Evolutionary conservation across 1,284 basidiomycete genomes (phyloP).

Genomic region (Trichosporon ovoides): DNA sequence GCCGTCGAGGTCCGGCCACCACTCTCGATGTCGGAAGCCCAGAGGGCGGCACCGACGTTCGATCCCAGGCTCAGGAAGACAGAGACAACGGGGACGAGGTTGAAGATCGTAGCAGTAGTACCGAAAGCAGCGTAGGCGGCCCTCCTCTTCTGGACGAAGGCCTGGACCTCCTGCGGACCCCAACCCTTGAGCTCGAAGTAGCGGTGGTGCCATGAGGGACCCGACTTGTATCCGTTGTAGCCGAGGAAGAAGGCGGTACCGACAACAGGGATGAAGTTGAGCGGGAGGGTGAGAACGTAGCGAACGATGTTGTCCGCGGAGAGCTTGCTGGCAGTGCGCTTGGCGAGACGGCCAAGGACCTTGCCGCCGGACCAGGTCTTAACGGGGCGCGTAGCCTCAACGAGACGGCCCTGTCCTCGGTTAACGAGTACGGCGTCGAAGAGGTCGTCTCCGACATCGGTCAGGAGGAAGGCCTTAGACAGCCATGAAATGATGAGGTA

Average conservation of each 20-base stretch:
- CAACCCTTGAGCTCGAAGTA: constrained; percentile 65
- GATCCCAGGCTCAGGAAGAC: constrained; percentile 52
- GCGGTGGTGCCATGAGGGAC: constrained; percentile 59
- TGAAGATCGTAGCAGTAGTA: constrained; percentile 57
- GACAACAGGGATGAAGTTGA: constrained; percentile 62
- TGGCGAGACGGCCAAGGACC: constrained; percentile 45
- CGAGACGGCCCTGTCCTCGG: constrained; percentile 46
- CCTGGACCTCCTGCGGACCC: constrained; percentile 39
- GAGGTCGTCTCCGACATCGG: constrained; percentile 52
- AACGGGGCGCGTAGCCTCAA: constrained; percentile 46
- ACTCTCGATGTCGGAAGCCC: constrained; percentile 56
- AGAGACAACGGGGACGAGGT: constrained; percentile 59
- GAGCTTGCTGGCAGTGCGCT: constrained; percentile 43
- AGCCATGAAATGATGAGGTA: constrained; percentile 53
- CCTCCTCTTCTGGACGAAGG: constrained; percentile 51
- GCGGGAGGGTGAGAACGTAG: constrained; percentile 49
- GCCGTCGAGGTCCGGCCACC: background rate
- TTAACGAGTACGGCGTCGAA: constrained; percentile 48
- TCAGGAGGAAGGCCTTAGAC: constrained; percentile 53
- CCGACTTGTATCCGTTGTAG: constrained; percentile 52
- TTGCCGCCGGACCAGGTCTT: constrained; percentile 24
- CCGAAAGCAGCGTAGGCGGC: constrained; percentile 61
- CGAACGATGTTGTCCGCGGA: constrained; percentile 44
- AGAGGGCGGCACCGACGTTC: constrained; percentile 63
- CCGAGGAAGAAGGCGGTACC: constrained; percentile 60